A percentile compares a stretch with the other conserved stretches of the same genome.
Conservation (phyloP, 352 stramenopile genomes). For the Phytophthora pluvialis region DNA sequence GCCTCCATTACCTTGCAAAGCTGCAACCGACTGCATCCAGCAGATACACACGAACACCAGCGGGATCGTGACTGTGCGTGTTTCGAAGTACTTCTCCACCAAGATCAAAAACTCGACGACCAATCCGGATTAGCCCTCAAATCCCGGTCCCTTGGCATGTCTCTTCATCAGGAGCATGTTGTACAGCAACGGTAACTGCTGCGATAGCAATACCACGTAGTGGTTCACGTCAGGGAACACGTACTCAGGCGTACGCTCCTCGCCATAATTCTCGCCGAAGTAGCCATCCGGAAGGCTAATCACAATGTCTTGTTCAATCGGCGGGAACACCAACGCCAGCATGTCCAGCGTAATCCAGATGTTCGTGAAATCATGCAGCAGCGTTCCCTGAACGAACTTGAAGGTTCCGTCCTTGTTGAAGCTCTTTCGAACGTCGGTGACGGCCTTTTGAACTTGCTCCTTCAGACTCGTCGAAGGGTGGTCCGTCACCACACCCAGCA, state of each 20-base stretch:
- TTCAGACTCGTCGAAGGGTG: too few relatives aligned
- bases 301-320: neutral
- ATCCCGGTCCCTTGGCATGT: neutral
- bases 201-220: conserved; percentile 29
- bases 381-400: conserved; percentile 24
- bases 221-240: conserved; percentile 24
- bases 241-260: conserved; percentile 29
- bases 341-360: conserved; percentile 19
- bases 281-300: conserved; percentile 28
- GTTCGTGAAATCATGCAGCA: conserved; percentile 27
- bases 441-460: neutral
- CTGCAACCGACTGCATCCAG: conserved; percentile 39
- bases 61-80: conserved; percentile 22
- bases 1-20: conserved; percentile 32
- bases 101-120: conserved; percentile 25
- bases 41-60: conserved; percentile 39
- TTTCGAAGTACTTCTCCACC: conserved; percentile 39
- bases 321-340: too few relatives aligned
- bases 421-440: conserved; percentile 6
- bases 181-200: conserved; percentile 33
- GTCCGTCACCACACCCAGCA: conserved; percentile 25
- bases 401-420: conserved; percentile 22
- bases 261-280: conserved; percentile 27
- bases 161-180: conserved; percentile 27
- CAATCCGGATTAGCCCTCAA: conserved; percentile 2